phyloP scores from a whole-genome alignment of 441 rosid genomes.

The Melastoma candidum region DNA sequence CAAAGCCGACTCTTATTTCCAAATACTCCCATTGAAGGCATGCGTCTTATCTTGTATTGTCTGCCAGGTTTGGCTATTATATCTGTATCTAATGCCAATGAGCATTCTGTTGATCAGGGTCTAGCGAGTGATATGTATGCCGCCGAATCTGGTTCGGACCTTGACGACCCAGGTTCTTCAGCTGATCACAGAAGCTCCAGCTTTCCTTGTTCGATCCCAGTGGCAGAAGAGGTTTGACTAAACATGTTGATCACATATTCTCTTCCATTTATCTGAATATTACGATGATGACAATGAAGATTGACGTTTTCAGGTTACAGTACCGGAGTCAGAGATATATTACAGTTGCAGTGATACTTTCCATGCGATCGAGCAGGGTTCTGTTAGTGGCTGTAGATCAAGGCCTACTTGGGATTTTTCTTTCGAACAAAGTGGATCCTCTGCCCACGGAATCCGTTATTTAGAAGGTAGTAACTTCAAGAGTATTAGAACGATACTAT shows the following conservation, averaged over 20 bases:
- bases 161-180: constrained; percentile 48
- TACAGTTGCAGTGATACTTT: constrained; percentile 67
- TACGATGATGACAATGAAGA: constrained; percentile 7
- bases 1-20: constrained; percentile 35
- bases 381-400: constrained; percentile 21
- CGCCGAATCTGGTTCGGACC: constrained; percentile 58
- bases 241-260: not conserved
- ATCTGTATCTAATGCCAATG: constrained; percentile 4
- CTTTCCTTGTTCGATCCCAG: constrained; percentile 36
- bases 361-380: constrained; percentile 25
- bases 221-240: constrained; percentile 58
- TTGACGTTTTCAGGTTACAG: constrained; percentile 38
- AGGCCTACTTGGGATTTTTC: constrained; percentile 25
- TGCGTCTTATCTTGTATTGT: constrained; percentile 4
- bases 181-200: constrained; percentile 27
- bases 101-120: constrained; percentile 33
- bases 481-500: not conserved
- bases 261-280: constrained; percentile 4
- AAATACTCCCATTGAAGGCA: constrained; percentile 44
- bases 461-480: constrained; percentile 29
- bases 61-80: constrained; percentile 3
- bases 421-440: constrained; percentile 13
- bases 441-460: constrained; percentile 14
- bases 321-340: constrained; percentile 51
- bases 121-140: constrained; percentile 37